phyloP scores from a whole-genome alignment of 148 eudicot genomes.

The Talinum fruticosum region DNA sequence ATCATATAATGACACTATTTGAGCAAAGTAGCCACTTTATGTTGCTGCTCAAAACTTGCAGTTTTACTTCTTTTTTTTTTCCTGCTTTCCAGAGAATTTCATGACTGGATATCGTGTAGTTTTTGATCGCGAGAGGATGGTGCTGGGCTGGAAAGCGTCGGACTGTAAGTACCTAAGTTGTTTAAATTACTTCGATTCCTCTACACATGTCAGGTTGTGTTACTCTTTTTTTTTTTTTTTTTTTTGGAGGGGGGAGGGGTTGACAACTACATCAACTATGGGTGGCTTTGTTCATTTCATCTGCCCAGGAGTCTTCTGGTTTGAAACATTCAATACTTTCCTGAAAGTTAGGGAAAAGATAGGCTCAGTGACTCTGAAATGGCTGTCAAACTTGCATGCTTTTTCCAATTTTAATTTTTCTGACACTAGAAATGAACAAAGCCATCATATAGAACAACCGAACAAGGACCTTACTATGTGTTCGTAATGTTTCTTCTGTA shows the following conservation, averaged over 20 bases:
- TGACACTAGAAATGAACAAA: too few species aligned
- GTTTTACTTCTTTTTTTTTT: background rate
- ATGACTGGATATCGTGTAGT: slow-evolving; percentile 81
- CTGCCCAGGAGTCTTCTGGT: background rate
- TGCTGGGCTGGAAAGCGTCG: slow-evolving; percentile 74
- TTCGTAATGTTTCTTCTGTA: too few species aligned
- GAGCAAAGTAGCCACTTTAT: too few species aligned
- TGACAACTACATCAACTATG: background rate
- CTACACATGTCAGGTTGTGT: background rate
- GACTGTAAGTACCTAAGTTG: slow-evolving; percentile 50
- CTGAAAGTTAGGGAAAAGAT: background rate
- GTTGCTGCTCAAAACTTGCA: too few species aligned
- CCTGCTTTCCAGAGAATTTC: slow-evolving; percentile 62
- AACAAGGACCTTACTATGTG: too few species aligned
- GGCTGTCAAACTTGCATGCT: too few species aligned
- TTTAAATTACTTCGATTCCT: background rate
- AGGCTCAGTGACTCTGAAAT: too few species aligned
- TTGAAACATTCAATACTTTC: background rate
- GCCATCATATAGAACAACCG: too few species aligned
- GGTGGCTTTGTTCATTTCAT: background rate
- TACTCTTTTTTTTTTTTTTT: too few species aligned
- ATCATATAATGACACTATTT: too few species aligned
- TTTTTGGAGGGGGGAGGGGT: background rate
- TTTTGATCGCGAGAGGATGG: slow-evolving; percentile 74
- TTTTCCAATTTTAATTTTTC: too few species aligned